These are phyloP conservation scores for Silene coronaria DNA, from an alignment of 179 eudicot genomes.

Conservation along the genomic window DNA sequence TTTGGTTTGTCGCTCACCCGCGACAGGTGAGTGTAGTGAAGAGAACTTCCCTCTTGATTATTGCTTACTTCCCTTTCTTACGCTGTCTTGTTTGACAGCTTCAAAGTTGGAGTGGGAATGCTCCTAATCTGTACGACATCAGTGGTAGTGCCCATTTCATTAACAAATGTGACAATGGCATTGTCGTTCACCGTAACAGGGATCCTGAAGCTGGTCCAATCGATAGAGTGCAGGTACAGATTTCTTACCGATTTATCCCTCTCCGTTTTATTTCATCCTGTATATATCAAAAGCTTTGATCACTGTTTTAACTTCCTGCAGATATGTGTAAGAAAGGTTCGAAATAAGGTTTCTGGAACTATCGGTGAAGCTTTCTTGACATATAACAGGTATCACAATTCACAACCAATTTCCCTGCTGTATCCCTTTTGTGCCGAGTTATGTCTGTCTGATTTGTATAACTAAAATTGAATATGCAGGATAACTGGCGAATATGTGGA, in stretches of 20 bases:
- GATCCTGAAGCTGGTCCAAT: constrained; percentile 77
- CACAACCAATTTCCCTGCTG: not conserved
- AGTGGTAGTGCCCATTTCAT: constrained; percentile 98
- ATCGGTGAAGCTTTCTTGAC: constrained; percentile 69
- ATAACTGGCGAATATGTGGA: constrained; percentile 35
- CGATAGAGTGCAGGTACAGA: constrained; percentile 68
- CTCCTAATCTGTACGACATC: constrained; percentile 86
- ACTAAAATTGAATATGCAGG: constrained; percentile 24
- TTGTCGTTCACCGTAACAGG: constrained; percentile 90
- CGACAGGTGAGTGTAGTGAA: constrained; percentile 53
- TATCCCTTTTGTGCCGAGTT: not conserved
- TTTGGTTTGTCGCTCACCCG: constrained; percentile 99
- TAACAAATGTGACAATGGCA: constrained; percentile 91
- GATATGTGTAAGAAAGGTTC: constrained; percentile 89
- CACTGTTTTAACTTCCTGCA: constrained; percentile 22
- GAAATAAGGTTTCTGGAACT: constrained; percentile 85
- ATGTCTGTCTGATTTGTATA: not conserved
- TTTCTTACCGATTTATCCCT: not conserved
- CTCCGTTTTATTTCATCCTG: not conserved
- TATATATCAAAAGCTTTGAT: not conserved
- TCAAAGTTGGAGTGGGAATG: constrained; percentile 63
- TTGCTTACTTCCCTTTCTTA: constrained; percentile 12
- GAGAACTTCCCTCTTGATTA: not conserved
- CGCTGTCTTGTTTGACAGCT: constrained; percentile 37
- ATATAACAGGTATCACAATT: constrained; percentile 47